Evolutionary conservation across 805 yeast genomes (phyloP).

Genomic region (Lipomyces orientalis): DNA sequence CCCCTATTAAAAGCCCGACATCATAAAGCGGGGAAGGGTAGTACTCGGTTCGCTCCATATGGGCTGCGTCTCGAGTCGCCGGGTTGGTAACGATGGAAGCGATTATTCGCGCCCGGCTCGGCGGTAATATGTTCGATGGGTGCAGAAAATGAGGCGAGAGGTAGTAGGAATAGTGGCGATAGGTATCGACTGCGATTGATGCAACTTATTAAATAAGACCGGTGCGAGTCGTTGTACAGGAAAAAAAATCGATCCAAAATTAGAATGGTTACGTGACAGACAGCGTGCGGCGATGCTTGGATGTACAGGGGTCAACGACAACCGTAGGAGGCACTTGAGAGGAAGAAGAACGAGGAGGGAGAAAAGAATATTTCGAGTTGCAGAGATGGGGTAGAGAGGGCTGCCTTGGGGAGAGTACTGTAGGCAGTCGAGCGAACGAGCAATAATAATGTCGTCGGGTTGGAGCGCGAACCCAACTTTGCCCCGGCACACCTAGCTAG

Average conservation of each 20-base stretch:
- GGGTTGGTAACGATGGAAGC: background rate
- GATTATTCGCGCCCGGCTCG: background rate
- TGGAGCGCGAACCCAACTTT: background rate
- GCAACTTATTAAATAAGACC: background rate
- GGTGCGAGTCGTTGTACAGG: background rate
- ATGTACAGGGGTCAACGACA: background rate
- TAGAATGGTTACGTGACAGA: background rate
- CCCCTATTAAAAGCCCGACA: slow-evolving; percentile 56
- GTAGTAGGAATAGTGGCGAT: background rate
- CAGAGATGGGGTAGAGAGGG: background rate
- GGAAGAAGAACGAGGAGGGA: background rate
- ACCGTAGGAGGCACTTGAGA: no score
- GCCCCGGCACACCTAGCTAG: no score
- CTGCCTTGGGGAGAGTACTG: background rate
- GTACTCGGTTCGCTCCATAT: slow-evolving; percentile 6
- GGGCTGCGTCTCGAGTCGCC: background rate
- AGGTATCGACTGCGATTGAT: background rate
- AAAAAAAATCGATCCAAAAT: background rate
- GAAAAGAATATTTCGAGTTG: background rate
- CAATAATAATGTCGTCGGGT: no score
- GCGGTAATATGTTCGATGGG: background rate
- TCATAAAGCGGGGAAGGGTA: slow-evolving; percentile 12
- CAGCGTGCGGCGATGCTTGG: background rate
- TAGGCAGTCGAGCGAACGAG: background rate
- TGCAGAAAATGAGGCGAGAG: background rate